These are phyloP conservation scores for Trichosporon inkin DNA, from an alignment of 1,284 basidiomycete genomes.

Conservation along the genomic window DNA sequence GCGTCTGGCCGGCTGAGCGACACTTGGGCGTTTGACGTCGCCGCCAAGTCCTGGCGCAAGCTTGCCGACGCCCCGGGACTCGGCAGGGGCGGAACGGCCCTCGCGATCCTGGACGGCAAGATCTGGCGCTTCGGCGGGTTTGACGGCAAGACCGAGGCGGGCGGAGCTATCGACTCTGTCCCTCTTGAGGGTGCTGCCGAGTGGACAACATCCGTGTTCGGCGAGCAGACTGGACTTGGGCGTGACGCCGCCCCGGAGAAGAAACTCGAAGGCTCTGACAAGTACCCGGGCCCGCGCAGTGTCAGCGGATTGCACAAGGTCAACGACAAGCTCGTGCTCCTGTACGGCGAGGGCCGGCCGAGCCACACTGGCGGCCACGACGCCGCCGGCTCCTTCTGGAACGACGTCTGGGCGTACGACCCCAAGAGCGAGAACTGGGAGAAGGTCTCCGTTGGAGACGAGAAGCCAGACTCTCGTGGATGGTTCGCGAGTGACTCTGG, in stretches of 20 bases:
- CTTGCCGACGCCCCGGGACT: conserved; percentile 29
- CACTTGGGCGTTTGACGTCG: conserved; percentile 29
- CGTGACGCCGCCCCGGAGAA: conserved; percentile 11
- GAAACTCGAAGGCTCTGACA: background rate
- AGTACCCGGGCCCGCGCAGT: conserved; percentile 26
- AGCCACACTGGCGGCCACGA: conserved; percentile 34
- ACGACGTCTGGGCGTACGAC: conserved; percentile 33
- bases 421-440: conserved; percentile 19
- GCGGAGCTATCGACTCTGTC: conserved; percentile 30
- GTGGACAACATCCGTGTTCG: conserved; percentile 15
- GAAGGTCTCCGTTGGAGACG: conserved; percentile 13
- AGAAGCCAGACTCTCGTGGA: conserved; percentile 34
- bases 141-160: conserved; percentile 33
- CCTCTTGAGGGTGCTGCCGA: background rate
- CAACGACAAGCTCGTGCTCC: conserved; percentile 10
- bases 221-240: conserved; percentile 17
- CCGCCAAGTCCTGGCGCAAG: conserved; percentile 18
- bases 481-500: conserved; percentile 40
- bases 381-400: conserved; percentile 36
- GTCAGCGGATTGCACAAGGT: conserved; percentile 27
- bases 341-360: conserved; percentile 37
- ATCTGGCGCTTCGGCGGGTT: conserved; percentile 36
- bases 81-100: conserved; percentile 28
- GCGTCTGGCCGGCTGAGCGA: conserved; percentile 25
- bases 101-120: conserved; percentile 16